Evolutionary conservation across 1,139 yeast species (phyloP).

Genomic region (Blastobotrys buckinghamii): DNA sequence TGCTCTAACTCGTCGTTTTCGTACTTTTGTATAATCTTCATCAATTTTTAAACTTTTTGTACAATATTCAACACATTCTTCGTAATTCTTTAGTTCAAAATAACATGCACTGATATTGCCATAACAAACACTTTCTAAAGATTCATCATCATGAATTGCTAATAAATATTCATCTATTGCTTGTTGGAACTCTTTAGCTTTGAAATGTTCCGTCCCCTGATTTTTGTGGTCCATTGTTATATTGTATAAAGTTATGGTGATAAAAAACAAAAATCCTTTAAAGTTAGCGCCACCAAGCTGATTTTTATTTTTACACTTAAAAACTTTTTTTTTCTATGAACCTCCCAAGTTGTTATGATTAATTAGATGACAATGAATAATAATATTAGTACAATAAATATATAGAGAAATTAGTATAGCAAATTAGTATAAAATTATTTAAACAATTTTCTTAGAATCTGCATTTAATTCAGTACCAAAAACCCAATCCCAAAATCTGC

Average conservation of each 20-base stretch:
- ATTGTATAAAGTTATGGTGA: background rate
- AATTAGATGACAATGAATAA: background rate
- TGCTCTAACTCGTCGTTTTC: conserved; percentile 64
- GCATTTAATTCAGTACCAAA: conserved; percentile 61
- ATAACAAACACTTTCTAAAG: conserved; percentile 48
- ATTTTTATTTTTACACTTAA: too few relatives aligned
- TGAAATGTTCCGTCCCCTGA: conserved; percentile 58
- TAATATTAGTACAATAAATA: background rate
- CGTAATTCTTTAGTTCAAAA: conserved; percentile 65
- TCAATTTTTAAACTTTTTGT: conserved; percentile 54
- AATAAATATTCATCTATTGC: conserved; percentile 59
- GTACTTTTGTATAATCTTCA: conserved; percentile 56
- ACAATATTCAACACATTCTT: conserved; percentile 63
- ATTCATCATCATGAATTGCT: conserved; percentile 46
- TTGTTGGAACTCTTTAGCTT: conserved; percentile 44
- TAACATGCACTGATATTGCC: conserved; percentile 79
- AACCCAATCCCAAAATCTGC: conserved; percentile 87
- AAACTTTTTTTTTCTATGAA: too few relatives aligned
- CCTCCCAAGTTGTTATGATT: background rate
- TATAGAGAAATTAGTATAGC: too few relatives aligned
- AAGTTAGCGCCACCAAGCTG: too few relatives aligned
- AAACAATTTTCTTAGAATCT: conserved; percentile 19
- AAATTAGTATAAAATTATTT: too few relatives aligned
- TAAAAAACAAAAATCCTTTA: too few relatives aligned
- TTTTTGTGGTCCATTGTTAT: conserved; percentile 40